Percentiles rank a stretch among this genome's conserved stretches.
Conservation (phyloP, 1,284 basidiomycete species). For the Malassezia furfur region DNA sequence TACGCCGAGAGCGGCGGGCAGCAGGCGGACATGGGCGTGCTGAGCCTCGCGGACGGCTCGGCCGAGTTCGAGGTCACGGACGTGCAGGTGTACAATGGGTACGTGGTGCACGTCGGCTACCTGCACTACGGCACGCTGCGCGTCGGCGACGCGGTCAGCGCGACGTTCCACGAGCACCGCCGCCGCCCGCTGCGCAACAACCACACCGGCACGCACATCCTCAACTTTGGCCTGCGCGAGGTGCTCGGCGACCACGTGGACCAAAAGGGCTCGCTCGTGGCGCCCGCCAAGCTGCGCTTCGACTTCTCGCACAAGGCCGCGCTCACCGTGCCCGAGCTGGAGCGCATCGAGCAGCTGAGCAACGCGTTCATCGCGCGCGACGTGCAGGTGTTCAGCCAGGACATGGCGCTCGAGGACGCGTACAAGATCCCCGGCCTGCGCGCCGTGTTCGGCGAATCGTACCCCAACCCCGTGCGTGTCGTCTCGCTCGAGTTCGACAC, state of each 20-base stretch:
- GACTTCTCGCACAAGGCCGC: constrained; percentile 95
- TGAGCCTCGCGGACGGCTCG: constrained; percentile 72
- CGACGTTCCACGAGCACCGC: constrained; percentile 66
- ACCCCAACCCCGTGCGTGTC: constrained; percentile 93
- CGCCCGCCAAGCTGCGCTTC: constrained; percentile 87
- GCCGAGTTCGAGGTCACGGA: constrained; percentile 88
- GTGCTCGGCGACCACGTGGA: constrained; percentile 92
- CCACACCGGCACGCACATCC: constrained; percentile 96
- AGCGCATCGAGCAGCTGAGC: constrained; percentile 72
- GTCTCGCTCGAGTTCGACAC: constrained; percentile 80
- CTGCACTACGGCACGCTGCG: constrained; percentile 66
- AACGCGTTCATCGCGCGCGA: constrained; percentile 82
- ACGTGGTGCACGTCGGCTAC: constrained; percentile 78
- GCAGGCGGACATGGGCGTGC: constrained; percentile 88
- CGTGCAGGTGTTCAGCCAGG: constrained; percentile 77
- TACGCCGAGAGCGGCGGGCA: constrained; percentile 97
- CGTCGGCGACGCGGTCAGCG: constrained; percentile 62
- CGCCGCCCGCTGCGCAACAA: constrained; percentile 93
- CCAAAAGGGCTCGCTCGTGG: constrained; percentile 94
- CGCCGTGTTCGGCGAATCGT: constrained; percentile 94
- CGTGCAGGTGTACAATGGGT: constrained; percentile 76
- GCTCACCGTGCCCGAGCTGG: constrained; percentile 64
- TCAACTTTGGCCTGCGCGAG: constrained; percentile 86
- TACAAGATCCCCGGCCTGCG: constrained; percentile 82
- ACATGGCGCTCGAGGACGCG: constrained; percentile 70